phyloP scores from a whole-genome alignment of 805 yeast genomes.

The Candida broadrunensis region DNA sequence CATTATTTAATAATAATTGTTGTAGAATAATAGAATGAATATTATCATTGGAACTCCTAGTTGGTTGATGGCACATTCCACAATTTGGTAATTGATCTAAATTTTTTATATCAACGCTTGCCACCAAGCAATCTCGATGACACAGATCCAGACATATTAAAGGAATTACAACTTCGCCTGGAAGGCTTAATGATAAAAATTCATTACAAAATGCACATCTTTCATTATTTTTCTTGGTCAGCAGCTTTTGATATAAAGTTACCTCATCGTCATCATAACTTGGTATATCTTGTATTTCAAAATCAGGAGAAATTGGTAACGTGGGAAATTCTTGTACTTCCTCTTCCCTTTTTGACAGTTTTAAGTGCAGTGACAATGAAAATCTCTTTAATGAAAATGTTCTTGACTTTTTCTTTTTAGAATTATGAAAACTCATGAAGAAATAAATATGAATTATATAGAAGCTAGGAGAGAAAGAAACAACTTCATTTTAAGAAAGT shows the following conservation, averaged over 20 bases:
- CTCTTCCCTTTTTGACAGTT: no score
- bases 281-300: no score
- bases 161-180: slow-evolving; percentile 15
- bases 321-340: no score
- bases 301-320: no score
- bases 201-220: slow-evolving; percentile 19
- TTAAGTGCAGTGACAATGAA: not conserved
- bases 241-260: no score
- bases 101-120: slow-evolving; percentile 11
- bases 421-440: no score
- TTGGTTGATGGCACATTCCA: slow-evolving; percentile 10
- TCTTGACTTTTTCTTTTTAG: no score
- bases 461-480: no score
- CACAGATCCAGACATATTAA: slow-evolving; percentile 22
- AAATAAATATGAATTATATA: no score
- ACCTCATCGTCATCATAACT: no score
- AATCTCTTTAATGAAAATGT: not conserved
- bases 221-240: not conserved
- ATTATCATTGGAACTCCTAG: slow-evolving; percentile 9
- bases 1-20: not conserved
- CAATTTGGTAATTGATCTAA: slow-evolving; percentile 10
- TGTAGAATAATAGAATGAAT: not conserved
- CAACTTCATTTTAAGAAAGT: no score
- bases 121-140: slow-evolving; percentile 21
- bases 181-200: slow-evolving; percentile 8